A percentile compares a stretch with the other conserved stretches of the same genome.
These are phyloP conservation scores for Hibiscus tridactylites DNA, from an alignment of 345 rosid genomes.

Conservation along the genomic window DNA sequence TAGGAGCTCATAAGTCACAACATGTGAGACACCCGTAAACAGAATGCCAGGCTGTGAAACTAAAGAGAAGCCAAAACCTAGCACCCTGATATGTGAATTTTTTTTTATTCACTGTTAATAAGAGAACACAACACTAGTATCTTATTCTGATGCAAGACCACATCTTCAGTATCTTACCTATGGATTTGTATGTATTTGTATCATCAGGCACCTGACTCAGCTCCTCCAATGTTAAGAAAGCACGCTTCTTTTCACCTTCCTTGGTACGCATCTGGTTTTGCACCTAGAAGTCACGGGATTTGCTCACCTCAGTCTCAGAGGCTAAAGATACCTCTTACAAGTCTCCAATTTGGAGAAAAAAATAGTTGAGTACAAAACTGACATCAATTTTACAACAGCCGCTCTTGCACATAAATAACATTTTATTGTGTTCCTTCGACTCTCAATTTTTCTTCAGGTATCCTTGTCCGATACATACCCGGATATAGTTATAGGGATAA, in stretches of 20 bases:
- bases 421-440: not conserved
- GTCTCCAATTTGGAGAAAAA: not conserved
- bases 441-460: not conserved
- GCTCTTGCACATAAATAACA: not conserved
- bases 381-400: not conserved
- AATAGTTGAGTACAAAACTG: not conserved
- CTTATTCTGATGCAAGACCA: not conserved
- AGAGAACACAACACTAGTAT: not conserved
- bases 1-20: not conserved
- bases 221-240: conserved; percentile 91
- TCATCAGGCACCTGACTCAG: conserved; percentile 58
- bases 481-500: not conserved
- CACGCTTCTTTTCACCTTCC: conserved; percentile 90
- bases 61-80: not conserved
- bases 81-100: not conserved
- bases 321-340: not conserved
- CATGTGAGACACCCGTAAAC: not conserved
- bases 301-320: conserved; percentile 11
- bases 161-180: conserved; percentile 27
- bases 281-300: conserved; percentile 39
- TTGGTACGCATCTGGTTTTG: conserved; percentile 81
- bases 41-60: not conserved
- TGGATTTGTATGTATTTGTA: conserved; percentile 86
- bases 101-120: not conserved
- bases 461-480: not conserved